These are phyloP conservation scores for Penicillium psychrosexuale DNA, from an alignment of 2,329 filamentous ascomycete species.

Conservation along the genomic window DNA sequence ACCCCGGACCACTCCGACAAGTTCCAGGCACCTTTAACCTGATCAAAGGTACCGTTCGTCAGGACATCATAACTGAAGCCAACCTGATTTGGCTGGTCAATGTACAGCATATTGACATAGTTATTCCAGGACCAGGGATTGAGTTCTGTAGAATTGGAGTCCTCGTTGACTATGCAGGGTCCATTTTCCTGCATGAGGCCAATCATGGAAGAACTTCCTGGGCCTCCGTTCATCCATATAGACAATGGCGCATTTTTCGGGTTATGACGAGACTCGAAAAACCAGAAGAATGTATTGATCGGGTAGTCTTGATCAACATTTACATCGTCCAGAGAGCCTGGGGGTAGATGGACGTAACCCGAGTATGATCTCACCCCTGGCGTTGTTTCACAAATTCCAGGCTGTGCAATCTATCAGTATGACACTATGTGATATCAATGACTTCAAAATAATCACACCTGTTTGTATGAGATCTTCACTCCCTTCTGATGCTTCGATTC, in stretches of 20 bases:
- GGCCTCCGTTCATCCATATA: constrained; percentile 62
- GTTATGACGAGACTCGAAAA: constrained; percentile 57
- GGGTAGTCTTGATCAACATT: constrained; percentile 51
- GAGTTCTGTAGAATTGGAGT: constrained; percentile 49
- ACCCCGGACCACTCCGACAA: constrained; percentile 29
- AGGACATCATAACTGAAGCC: constrained; percentile 55
- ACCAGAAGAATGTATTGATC: constrained; percentile 66
- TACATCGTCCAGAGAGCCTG: constrained; percentile 41
- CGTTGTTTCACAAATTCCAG: constrained; percentile 56
- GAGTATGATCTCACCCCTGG: constrained; percentile 56
- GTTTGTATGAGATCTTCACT: constrained; percentile 47
- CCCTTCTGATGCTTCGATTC: constrained; percentile 45
- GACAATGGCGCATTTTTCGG: constrained; percentile 55
- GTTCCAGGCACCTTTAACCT: constrained; percentile 25
- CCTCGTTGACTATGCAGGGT: constrained; percentile 53
- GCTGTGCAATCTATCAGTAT: constrained; percentile 25
- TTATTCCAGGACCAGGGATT: constrained; percentile 65
- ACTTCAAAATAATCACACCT: constrained; percentile 31
- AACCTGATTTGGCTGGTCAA: constrained; percentile 63
- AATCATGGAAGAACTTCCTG: constrained; percentile 58
- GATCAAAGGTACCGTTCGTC: constrained; percentile 41
- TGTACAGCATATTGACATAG: constrained; percentile 65
- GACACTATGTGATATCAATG: background rate
- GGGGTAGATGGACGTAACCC: constrained; percentile 58
- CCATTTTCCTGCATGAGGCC: constrained; percentile 53